A percentile compares a stretch with the other conserved stretches of the same genome.
phyloP scores from a whole-genome alignment of 371 early-diverging fungal genomes.

The Lichtheimia ramosa region DNA sequence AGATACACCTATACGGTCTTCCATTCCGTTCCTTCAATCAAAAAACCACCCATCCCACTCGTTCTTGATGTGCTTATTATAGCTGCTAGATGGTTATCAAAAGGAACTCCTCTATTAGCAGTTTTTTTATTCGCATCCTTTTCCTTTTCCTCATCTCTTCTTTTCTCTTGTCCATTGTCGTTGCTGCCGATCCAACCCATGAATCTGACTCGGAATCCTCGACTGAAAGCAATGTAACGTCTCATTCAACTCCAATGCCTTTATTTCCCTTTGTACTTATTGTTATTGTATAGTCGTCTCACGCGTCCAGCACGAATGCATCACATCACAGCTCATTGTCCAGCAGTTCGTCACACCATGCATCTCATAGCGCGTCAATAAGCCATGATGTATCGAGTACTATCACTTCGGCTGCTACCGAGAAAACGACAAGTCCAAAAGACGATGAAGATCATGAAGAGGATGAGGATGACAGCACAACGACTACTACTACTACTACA shows the following conservation, averaged over 20 bases:
- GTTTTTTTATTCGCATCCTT: slow-evolving; percentile 9
- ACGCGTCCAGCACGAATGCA: background rate
- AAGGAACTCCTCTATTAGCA: slow-evolving; percentile 17
- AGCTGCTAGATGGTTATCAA: slow-evolving; percentile 14
- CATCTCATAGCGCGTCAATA: no score
- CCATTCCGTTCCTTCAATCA: slow-evolving; percentile 15
- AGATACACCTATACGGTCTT: background rate
- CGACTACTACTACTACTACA: background rate
- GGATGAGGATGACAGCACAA: background rate
- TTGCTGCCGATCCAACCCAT: slow-evolving; percentile 7
- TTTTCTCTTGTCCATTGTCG: slow-evolving; percentile 10
- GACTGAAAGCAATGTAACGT: slow-evolving; percentile 1
- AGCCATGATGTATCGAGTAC: background rate
- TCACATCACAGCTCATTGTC: slow-evolving; percentile 5
- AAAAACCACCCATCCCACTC: slow-evolving; percentile 8
- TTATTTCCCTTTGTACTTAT: background rate
- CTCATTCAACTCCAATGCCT: no score
- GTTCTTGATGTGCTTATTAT: slow-evolving; percentile 11
- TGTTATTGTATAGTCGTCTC: slow-evolving; percentile 1
- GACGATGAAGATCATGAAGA: background rate
- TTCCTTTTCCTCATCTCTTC: slow-evolving; percentile 15
- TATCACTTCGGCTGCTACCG: slow-evolving; percentile 3
- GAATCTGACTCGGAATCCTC: background rate
- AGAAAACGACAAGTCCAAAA: slow-evolving; percentile 2
- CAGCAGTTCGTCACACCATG: background rate